These are phyloP conservation scores for Penicillium corylophilum DNA, from an alignment of 2,329 filamentous ascomycete genomes.

Conservation along the genomic window DNA sequence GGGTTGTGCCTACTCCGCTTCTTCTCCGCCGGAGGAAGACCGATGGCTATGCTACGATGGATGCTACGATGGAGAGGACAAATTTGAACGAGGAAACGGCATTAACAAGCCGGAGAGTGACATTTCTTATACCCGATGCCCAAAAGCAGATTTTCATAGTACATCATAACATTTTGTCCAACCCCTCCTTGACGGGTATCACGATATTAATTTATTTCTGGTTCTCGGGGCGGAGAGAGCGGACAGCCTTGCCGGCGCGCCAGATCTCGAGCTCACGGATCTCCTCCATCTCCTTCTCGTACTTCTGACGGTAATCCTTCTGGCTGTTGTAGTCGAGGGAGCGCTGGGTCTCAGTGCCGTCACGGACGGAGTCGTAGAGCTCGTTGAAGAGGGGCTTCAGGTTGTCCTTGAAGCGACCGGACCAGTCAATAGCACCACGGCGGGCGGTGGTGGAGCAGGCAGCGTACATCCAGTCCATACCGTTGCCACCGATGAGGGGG, in stretches of 20 bases:
- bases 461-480: constrained; percentile 99
- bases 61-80: neutral
- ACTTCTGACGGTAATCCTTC: constrained; percentile 93
- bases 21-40: constrained; percentile 5
- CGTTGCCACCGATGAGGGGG: constrained; percentile 93
- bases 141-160: constrained; percentile 32
- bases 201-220: constrained; percentile 60
- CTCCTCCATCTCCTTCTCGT: constrained; percentile 97
- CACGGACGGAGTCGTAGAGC: constrained; percentile 88
- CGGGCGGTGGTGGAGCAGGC: constrained; percentile 98
- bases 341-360: constrained; percentile 91
- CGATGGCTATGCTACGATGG: neutral
- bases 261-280: constrained; percentile 98
- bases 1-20: constrained; percentile 7
- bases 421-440: constrained; percentile 99
- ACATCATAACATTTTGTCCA: constrained; percentile 37
- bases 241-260: constrained; percentile 96
- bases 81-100: neutral
- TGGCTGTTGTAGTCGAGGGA: constrained; percentile 97
- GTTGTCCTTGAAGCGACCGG: constrained; percentile 92
- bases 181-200: constrained; percentile 25
- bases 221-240: constrained; percentile 83
- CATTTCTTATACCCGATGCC: constrained; percentile 14
- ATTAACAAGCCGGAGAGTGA: neutral
- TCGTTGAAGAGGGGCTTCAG: constrained; percentile 98